These are phyloP conservation scores for Carex cristatella DNA, from an alignment of 176 grass and related monocot species.

Conservation along the genomic window DNA sequence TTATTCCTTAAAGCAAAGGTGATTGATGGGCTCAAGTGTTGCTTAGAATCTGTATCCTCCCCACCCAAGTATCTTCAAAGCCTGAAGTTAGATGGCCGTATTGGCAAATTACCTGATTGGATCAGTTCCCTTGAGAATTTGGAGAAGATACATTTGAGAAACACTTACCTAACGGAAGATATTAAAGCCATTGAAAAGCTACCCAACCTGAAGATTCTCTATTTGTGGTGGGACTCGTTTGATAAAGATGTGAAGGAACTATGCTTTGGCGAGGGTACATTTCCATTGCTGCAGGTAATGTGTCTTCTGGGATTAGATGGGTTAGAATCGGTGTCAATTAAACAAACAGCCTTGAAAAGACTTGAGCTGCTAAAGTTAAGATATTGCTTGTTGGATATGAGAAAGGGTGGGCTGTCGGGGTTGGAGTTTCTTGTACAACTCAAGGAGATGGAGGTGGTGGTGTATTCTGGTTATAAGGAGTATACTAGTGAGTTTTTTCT, in stretches of 20 bases:
- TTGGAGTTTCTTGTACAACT: neutral
- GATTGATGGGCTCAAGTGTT: neutral
- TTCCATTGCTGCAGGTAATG: neutral
- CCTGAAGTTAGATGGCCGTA: neutral
- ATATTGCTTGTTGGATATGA: too few species aligned
- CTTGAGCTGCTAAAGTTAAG: neutral
- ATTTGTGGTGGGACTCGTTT: neutral
- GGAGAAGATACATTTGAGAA: neutral
- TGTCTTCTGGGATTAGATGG: neutral
- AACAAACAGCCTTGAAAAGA: neutral
- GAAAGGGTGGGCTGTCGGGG: neutral
- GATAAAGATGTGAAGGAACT: neutral
- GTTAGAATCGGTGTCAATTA: neutral
- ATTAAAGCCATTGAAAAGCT: neutral
- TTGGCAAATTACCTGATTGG: neutral
- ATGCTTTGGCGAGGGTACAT: neutral
- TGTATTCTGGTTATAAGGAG: too few species aligned
- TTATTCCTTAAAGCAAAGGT: neutral
- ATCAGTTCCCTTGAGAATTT: neutral
- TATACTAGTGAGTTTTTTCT: too few species aligned
- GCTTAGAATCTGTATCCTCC: neutral
- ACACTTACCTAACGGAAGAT: neutral
- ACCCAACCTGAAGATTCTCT: neutral
- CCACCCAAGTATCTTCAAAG: constrained; percentile 5
- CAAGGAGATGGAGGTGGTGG: neutral